Base-by-base conservation (phyloP, 352 stramenopile genomes). In the Globisporangium cystogenes region DNA sequence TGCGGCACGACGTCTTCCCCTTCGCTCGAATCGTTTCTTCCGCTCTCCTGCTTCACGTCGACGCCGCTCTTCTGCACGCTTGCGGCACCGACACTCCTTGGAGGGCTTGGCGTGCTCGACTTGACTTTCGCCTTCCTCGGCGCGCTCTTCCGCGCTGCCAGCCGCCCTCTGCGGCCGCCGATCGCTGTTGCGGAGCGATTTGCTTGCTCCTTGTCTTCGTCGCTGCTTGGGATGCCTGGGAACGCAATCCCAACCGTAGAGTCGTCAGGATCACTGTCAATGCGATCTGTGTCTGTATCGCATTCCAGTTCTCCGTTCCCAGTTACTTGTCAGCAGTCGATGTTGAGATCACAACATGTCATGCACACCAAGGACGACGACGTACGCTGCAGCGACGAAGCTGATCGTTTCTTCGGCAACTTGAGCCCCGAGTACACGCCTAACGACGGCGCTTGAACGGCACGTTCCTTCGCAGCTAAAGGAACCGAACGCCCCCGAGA, bases 1-100 rank as follows among this genome's bases (percentile, higher is more conserved):
- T 53, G 49, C 20, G 55, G 55, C 3, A 57, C 20, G 3, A 40
- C 41, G 2, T 48, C 43, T 1, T 55, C 40, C 1, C 57, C 59
- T 20, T 63, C 40, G 4, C 27, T 7, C 7, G 37, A 21, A 20
- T 35, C 55, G 3, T 33, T 44, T 39, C 15, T 12, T 39, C 33
- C 33, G 12, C 12, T 39, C 33, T 39, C 33, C 14, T 39, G 12
- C 33, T 18, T 39, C 33, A 39, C 15, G 12, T 18, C 33, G 14
- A 39, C 33, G 2, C 15, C 33, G 33, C 11, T 18, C 33, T 18
- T 18, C 15, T 36, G 31, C 31, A 5, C 27, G 27, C 6, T 11
- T 8, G 10, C 6, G 6, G 8, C 15, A 3, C 33, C 12, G 33
- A 12, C 33, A 5, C 33, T 39, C 33, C 7, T 39, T 12, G 33